Evolutionary conservation across 2,329 filamentous ascomycete genomes (phyloP).

Genomic region (Xylogone sp.): DNA sequence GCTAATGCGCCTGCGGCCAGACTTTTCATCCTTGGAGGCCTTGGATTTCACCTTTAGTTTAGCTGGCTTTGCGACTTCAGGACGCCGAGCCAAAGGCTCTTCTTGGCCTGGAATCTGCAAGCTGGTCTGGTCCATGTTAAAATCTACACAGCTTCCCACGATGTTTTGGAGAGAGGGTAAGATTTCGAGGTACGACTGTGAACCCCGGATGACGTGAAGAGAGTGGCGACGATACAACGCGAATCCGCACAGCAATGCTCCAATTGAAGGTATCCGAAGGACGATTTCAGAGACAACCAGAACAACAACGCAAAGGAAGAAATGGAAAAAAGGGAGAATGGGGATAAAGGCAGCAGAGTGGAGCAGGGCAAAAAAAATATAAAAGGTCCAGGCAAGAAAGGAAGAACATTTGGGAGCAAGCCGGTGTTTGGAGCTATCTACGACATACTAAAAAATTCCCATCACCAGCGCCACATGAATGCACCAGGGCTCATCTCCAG

Average conservation of each 20-base stretch:
- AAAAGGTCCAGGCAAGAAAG: neutral
- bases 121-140: neutral
- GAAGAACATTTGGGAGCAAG: neutral
- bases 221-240: neutral
- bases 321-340: neutral
- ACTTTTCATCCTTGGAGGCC: neutral
- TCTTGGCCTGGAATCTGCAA: neutral
- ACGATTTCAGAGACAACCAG: neutral
- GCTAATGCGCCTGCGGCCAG: conserved; percentile 71
- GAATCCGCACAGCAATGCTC: neutral
- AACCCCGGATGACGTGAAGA: neutral
- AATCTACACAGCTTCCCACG: neutral
- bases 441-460: neutral
- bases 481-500: neutral
- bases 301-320: neutral
- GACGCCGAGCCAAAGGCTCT: neutral
- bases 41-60: neutral
- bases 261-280: neutral
- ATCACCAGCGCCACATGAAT: neutral
- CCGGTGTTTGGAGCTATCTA: neutral
- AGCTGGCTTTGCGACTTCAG: neutral
- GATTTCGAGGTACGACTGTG: neutral
- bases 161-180: neutral
- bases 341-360: neutral
- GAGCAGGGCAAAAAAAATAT: no score